Base-by-base conservation (phyloP, 768 basidiomycete genomes). In the Pisolithus sp. region DNA sequence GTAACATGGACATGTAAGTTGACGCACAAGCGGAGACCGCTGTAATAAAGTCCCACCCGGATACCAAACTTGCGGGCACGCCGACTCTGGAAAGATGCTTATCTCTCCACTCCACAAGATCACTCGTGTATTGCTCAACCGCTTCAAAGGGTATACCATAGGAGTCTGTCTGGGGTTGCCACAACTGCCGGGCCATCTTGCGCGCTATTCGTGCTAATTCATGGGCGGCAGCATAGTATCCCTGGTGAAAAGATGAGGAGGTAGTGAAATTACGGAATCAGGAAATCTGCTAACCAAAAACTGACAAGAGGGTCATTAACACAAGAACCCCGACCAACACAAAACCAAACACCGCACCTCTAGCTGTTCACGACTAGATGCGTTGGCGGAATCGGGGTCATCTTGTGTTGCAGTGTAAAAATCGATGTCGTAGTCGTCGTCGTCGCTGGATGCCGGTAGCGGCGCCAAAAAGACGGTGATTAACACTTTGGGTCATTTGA, bases 381-480 rank as follows among this genome's bases (percentile, higher is more conserved):
- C 79, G 48, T 75, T 72, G 43, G 72, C 70, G 38, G 70, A 68
- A 44, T 80, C 79, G n/a, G 68, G 54, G 34, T 72, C 68, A 42
- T 82, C 82, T 46, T 83, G 83, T 57, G 86, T 87, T 34, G 77
- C 83, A 5, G 83, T 87, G 65, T 89, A 90, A 59, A 91, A 90
- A 67, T 90, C 89, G 56, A 93, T 86, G 63, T 93, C 87, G 63
- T 91, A 92, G 69, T 93, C 89, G 54, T 89, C 85, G 58, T 92
- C 90, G 64, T 90, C 88, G 50, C 76, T 79, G 65, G 53, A 49
- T 36, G 45, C 50, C 45, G 41, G 55, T 46, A 6, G 17, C 57
- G 59, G 20, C 31, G 13, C 13, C 7, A 37, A 36, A n/a, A 24
- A 30, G 26, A n/a, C 23, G 15, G 26, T 57, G 57, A 62, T 71